A percentile compares a stretch with the other conserved stretches of the same genome.
Conservation (phyloP, 1,139 yeast species). For the Candida sojae region DNA sequence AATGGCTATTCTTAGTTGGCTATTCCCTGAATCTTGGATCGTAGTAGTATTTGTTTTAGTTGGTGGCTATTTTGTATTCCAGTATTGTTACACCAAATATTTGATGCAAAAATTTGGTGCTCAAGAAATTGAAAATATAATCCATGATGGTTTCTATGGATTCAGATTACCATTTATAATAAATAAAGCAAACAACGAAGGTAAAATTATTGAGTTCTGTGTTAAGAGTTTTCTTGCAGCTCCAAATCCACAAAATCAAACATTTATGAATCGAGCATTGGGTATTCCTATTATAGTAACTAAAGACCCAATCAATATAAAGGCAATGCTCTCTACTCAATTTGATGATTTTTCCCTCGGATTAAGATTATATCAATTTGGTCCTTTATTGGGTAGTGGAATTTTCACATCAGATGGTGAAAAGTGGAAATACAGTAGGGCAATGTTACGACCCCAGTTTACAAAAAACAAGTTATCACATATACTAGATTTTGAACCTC, state of each 20-base stretch:
- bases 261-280: slow-evolving; percentile 18
- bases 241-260: slow-evolving; percentile 12
- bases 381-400: slow-evolving; percentile 53
- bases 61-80: background rate
- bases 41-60: background rate
- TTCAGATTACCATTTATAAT: slow-evolving; percentile 15
- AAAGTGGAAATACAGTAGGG: slow-evolving; percentile 57
- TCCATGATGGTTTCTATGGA: slow-evolving; percentile 20
- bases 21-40: background rate
- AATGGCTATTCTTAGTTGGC: slow-evolving; percentile 1
- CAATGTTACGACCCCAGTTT: slow-evolving; percentile 57
- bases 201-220: slow-evolving; percentile 11
- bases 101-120: slow-evolving; percentile 18
- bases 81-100: slow-evolving; percentile 1
- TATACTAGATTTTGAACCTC: slow-evolving; percentile 44
- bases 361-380: slow-evolving; percentile 35
- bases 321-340: slow-evolving; percentile 39
- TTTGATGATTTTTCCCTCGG: slow-evolving; percentile 54
- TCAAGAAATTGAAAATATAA: slow-evolving; percentile 15
- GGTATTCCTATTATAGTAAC: slow-evolving; percentile 20
- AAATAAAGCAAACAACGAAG: slow-evolving; percentile 13
- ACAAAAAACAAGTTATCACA: slow-evolving; percentile 53
- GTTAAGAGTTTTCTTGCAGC: too few relatives aligned
- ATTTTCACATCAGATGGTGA: slow-evolving; percentile 56
- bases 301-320: slow-evolving; percentile 33